phyloP scores from a whole-genome alignment of 208 protist species.

The Leishmania tarentolae region DNA sequence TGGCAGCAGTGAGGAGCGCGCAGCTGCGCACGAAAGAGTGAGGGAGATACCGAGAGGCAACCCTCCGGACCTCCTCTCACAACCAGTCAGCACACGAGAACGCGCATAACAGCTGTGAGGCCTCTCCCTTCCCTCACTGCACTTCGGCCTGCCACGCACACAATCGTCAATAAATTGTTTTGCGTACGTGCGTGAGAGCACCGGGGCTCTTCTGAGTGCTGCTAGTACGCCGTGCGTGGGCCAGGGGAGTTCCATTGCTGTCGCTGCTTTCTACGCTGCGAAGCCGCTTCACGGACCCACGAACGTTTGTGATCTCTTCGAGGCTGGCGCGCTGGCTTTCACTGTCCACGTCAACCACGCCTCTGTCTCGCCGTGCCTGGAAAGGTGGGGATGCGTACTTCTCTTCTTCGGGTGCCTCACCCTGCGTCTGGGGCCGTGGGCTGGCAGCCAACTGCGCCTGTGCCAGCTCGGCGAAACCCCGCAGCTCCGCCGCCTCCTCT shows the following conservation, averaged over 20 bases:
- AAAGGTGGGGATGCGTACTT: not conserved
- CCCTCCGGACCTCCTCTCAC: not conserved
- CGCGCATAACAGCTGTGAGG: not conserved
- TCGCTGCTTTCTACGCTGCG: conserved; percentile 34
- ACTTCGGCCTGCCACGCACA: not conserved
- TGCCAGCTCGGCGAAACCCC: conserved; percentile 47
- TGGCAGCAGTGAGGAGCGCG: not conserved
- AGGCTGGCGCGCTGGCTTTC: conserved; percentile 23
- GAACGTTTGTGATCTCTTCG: conserved; percentile 29
- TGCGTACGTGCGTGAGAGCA: conserved; percentile 35
- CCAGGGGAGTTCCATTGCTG: conserved; percentile 23
- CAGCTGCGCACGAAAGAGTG: not conserved
- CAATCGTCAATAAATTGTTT: conserved; percentile 23
- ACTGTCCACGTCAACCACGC: not conserved
- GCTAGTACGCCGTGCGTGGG: not conserved
- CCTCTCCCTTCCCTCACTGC: not conserved
- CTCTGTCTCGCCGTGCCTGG: not conserved
- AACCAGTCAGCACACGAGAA: too few species aligned
- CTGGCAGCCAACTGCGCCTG: conserved; percentile 41
- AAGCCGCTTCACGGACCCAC: conserved; percentile 26
- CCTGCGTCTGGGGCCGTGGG: not conserved
- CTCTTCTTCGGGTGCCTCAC: not conserved
- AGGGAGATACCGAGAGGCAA: not conserved
- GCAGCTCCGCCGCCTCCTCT: conserved; percentile 37
- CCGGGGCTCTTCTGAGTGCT: conserved; percentile 28